Evolutionary conservation across 2,329 filamentous ascomycete genomes (phyloP), one percentile per base, ranked within the genome.

Genomic region (Trichocomaceae sp.): DNA sequence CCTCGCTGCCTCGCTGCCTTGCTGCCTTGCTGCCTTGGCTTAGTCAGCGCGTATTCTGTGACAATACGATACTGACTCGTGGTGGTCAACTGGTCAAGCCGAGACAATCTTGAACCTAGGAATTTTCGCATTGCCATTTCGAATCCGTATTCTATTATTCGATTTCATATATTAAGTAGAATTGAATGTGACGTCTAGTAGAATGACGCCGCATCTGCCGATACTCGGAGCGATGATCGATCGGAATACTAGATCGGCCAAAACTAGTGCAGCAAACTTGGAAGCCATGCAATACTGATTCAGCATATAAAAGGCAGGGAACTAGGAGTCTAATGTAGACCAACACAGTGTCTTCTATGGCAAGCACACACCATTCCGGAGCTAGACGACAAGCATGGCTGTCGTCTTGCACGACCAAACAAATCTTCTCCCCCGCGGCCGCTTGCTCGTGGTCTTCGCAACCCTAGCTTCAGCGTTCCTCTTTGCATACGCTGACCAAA

Each of bases 401-500:
- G 41, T 44, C n/a, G 41, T 44, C 15, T 44, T 79, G 37, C 74
- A 78, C 62, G 77, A 82, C 60, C 80, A 84, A 62, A 81, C 76
- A 7, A 80, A 83, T 57, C 73, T 83, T 19, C 72, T 84, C 3
- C 79, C 80, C 0, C 74, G 72, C 37, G 69, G 67, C 8, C 71
- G 81, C 58, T 42, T 71, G 9, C 62, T 71, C 52, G 57, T 71
- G 22, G 79, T 82, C 45, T 81, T 83, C 56, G 64, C 66, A 5
- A 74, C 75, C 5, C 69, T 84, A 15, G 73, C 80, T 1, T 68
- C 78, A 13, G 76, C 78, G 0, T 67, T 83, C 7, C 66, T 83
- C n/a, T 77, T 83, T 31, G 75, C 73, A 7, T 81, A 78, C 58
- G 76, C 80, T 48, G 80, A 83, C 62, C 79, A 82, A 59, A 82